Evolutionary conservation across 768 basidiomycete genomes (phyloP).

Genomic region (Dioszegia crocea): DNA sequence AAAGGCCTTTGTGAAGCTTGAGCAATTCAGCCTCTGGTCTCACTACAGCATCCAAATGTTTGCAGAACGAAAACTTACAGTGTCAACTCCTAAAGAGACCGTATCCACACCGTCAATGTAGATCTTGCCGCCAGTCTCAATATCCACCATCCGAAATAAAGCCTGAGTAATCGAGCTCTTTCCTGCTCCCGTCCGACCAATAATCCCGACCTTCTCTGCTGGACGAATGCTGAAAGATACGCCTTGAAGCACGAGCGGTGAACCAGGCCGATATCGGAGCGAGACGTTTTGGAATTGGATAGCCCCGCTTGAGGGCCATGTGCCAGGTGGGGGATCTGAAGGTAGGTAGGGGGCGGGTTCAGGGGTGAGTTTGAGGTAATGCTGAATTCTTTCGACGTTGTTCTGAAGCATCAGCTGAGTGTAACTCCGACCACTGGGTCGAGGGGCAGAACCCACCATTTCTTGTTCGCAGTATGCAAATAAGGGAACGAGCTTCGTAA

Average conservation of each 20-base stretch:
- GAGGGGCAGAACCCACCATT: constrained; percentile 15
- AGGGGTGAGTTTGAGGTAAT: constrained; percentile 67
- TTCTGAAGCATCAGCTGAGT: constrained; percentile 51
- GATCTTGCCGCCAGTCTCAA: constrained; percentile 58
- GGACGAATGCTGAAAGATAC: constrained; percentile 67
- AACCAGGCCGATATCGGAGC: constrained; percentile 66
- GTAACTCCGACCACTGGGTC: background rate
- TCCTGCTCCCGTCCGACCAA: constrained; percentile 63
- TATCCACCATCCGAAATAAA: constrained; percentile 63
- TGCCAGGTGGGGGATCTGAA: constrained; percentile 53
- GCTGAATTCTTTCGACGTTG: constrained; percentile 66
- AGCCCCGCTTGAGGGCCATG: constrained; percentile 71
- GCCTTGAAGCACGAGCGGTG: constrained; percentile 76
- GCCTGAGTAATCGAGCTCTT: constrained; percentile 51
- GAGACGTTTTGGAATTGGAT: constrained; percentile 66
- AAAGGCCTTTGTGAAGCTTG: constrained; percentile 55
- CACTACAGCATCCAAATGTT: background rate
- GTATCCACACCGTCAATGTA: constrained; percentile 53
- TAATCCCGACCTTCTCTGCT: constrained; percentile 78
- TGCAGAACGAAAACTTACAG: constrained; percentile 28
- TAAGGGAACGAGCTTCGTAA: constrained; percentile 17
- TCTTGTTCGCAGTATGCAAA: constrained; percentile 32
- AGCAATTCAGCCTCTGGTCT: background rate
- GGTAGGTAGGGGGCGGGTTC: constrained; percentile 62
- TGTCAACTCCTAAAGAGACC: constrained; percentile 57